Percentiles rank a stretch among this genome's conserved stretches.
Evolutionary conservation across 495 filamentous ascomycete species (phyloP).

Genomic region (Patellaria atrata): DNA sequence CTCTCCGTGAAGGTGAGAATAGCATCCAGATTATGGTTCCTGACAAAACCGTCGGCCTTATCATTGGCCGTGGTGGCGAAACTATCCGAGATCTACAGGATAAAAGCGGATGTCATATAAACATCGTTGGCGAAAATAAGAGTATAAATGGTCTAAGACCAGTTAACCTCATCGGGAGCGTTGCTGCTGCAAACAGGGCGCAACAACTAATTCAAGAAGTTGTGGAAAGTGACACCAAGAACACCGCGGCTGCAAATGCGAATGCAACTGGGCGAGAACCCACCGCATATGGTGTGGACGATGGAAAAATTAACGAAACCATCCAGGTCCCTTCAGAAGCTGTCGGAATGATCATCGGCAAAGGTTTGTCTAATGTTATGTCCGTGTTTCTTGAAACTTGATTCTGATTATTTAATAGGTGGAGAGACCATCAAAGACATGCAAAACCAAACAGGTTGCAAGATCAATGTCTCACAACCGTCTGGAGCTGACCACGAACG

Average conservation of each 20-base stretch:
- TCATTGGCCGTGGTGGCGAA: constrained; percentile 73
- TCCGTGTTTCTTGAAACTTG: neutral
- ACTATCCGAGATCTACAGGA: constrained; percentile 84
- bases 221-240: constrained; percentile 69
- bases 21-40: constrained; percentile 76
- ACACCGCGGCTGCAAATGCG: constrained; percentile 19
- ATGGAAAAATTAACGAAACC: constrained; percentile 58
- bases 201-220: constrained; percentile 76
- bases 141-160: constrained; percentile 70
- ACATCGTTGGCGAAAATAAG: constrained; percentile 76
- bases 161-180: constrained; percentile 67
- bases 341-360: constrained; percentile 84
- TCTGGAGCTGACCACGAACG: constrained; percentile 58
- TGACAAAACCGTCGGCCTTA: constrained; percentile 73
- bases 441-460: constrained; percentile 67
- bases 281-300: constrained; percentile 25
- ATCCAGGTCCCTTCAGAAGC: constrained; percentile 73
- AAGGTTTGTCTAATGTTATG: constrained; percentile 31
- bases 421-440: constrained; percentile 81
- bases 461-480: constrained; percentile 73
- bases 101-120: constrained; percentile 71
- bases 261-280: constrained; percentile 16
- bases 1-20: constrained; percentile 55
- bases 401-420: constrained; percentile 26
- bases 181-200: constrained; percentile 48